phyloP scores from a whole-genome alignment of 805 yeast genomes.

The Saturnispora ahearnii region DNA sequence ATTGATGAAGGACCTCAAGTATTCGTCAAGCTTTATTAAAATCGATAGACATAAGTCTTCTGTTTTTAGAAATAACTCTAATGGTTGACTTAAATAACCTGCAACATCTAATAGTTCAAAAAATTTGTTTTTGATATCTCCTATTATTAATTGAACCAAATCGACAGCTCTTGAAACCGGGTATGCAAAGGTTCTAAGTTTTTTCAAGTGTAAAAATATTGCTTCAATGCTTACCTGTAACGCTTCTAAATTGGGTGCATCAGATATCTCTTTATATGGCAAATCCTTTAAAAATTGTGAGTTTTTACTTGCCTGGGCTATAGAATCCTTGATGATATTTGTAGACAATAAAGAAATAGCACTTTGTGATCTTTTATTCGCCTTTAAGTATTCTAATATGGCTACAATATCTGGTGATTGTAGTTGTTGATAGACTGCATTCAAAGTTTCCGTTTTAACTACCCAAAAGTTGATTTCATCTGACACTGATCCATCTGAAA shows the following conservation, averaged over 20 bases:
- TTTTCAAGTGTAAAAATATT: slow-evolving; percentile 56
- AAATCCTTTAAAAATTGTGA: slow-evolving; percentile 59
- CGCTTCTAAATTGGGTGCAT: slow-evolving; percentile 37
- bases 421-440: slow-evolving; percentile 49
- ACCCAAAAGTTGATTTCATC: slow-evolving; percentile 78
- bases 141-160: slow-evolving; percentile 56
- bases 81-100: slow-evolving; percentile 33
- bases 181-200: slow-evolving; percentile 48
- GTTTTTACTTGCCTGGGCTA: slow-evolving; percentile 42
- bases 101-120: slow-evolving; percentile 28
- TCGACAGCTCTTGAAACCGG: slow-evolving; percentile 57
- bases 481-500: slow-evolving; percentile 42
- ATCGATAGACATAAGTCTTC: slow-evolving; percentile 27
- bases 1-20: slow-evolving; percentile 52
- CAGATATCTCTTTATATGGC: slow-evolving; percentile 51
- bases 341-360: slow-evolving; percentile 66
- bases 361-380: slow-evolving; percentile 73
- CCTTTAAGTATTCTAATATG: slow-evolving; percentile 51
- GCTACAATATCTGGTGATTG: slow-evolving; percentile 41
- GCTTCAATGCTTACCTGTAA: slow-evolving; percentile 37
- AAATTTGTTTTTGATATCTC: slow-evolving; percentile 43
- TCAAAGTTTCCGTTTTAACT: slow-evolving; percentile 54
- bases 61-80: slow-evolving; percentile 16
- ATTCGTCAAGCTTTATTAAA: slow-evolving; percentile 42
- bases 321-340: slow-evolving; percentile 52